Base-by-base conservation (phyloP, 2,329 filamentous ascomycete genomes). In the Penicillium italicum region DNA sequence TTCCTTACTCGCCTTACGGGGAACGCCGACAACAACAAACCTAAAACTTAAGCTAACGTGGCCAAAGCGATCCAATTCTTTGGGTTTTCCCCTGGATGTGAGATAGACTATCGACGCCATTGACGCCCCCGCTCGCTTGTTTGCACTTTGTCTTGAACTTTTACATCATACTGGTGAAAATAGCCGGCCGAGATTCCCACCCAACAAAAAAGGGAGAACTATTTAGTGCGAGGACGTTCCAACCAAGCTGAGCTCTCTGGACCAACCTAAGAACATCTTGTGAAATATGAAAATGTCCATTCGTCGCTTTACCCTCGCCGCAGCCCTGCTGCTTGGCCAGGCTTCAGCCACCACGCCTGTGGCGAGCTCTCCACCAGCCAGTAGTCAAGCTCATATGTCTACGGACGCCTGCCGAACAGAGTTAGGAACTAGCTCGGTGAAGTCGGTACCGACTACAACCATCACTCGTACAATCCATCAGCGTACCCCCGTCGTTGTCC, bases 381-480 rank as follows among this genome's bases (percentile, higher is more conserved):
- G 40, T 24, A 52, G 53, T 37, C 53, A 56, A 24, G 36, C 20
- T 11, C 48, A 51, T 36, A 20, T 34, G 10, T 10, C 33, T 14
- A 46, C 42, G 11, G 42, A 37, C 18, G 16, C 16, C 24, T 56
- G 53, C 12, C 20, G 16, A 22, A 56, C 53, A 3, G 2, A 12
- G 2, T 3, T 50, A 4, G 47, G 47, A 33, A 7, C 20, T 38
- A 34, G 7, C 10, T 46, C 37, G 4, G 47, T 50, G 47, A 50
- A 50, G 47, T 34, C 36, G 3, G 48, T 56, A n/a, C 53, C 53
- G 30, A 56, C 53, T 3, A 46, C 42, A 4, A 55, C 53, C 3
- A 38, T 40, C 11, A 55, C 53, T 33, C 46, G 28, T 14, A 37
- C 40, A 3, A 46, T 51, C 4, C 53, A 55, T 36, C 28, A 47